phyloP scores from a whole-genome alignment of 306 rosid species.

The Pueraria montana region DNA sequence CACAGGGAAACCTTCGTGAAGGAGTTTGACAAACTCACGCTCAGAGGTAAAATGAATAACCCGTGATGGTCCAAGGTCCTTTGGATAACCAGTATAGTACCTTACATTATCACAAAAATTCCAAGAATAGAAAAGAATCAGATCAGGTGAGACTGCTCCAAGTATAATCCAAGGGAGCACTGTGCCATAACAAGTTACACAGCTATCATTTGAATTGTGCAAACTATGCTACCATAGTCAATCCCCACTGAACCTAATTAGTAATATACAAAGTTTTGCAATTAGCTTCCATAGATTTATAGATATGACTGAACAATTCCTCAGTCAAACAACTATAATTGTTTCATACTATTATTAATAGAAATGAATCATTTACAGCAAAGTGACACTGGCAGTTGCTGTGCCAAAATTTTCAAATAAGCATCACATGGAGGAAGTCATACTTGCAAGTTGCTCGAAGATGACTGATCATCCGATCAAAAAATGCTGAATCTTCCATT shows the following conservation, averaged over 20 bases:
- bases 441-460: slow-evolving; percentile 89
- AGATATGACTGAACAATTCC: background rate
- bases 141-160: background rate
- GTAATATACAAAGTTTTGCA: background rate
- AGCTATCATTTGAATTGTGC: background rate
- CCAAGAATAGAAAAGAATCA: slow-evolving; percentile 11
- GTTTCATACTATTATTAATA: background rate
- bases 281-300: slow-evolving; percentile 11
- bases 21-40: slow-evolving; percentile 88
- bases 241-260: background rate
- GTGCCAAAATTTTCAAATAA: background rate
- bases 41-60: slow-evolving; percentile 90
- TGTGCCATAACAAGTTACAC: slow-evolving; percentile 25
- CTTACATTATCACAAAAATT: slow-evolving; percentile 51
- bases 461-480: slow-evolving; percentile 66
- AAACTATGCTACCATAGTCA: slow-evolving; percentile 18
- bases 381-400: background rate
- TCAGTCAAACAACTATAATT: background rate
- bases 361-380: slow-evolving; percentile 1
- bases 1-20: slow-evolving; percentile 87
- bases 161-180: slow-evolving; percentile 26
- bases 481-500: slow-evolving; percentile 75
- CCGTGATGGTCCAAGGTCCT: slow-evolving; percentile 88
- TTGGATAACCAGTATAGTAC: slow-evolving; percentile 89
- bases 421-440: slow-evolving; percentile 39